Base-by-base conservation (phyloP, 139 green algal genomes). In the Haematococcus lacustris region DNA sequence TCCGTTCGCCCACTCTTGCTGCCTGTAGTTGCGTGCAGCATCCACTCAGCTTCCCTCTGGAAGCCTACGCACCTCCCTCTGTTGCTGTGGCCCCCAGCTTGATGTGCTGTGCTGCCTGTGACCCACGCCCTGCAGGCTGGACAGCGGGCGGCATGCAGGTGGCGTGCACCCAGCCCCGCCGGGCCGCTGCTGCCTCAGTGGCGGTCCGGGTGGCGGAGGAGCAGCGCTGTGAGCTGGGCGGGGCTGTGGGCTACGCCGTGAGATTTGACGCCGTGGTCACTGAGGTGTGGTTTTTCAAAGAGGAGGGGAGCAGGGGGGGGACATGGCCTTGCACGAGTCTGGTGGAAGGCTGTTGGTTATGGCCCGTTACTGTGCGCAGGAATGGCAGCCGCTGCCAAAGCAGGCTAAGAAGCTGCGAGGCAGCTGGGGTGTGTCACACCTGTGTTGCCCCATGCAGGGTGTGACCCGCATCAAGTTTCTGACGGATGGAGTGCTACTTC, bases 401-500 rank as follows among this genome's bases (percentile, higher is more conserved):
- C 65, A 39, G 7, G 25, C 30, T 53, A 21, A 59, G 7, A 51
- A 28, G 26, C 35, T 53, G 7, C 39, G 3, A 38, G 38, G 7
- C 37, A 25, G 7, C 28, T 38, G 5, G 38, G 61, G 38, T 62
- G 38, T 17, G 38, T 37, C 62, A 71, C 62, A 63, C 57, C 3
- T 40, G 3, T 1, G 17, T 13, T n/a, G 38, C 35, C 41, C 21
- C 71, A 3, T 28, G 26, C 82, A 92, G 85, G 84, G 76, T 6
- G 63, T 75, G 1, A 97, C 93, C 1, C 70, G 78, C 23, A 87
- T 98, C 40, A 92, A 90, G 63, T 98, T 91, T 78, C 83, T 92
- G 30, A 98, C 93, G 5, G 91, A 96, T 70, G 92, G 92, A 3
- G 84, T 97, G 62, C 88, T 97, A 73, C 76, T 97, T 38, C 77